phyloP scores from a whole-genome alignment of 2,329 filamentous ascomycete species.

The Ophiostoma australiae region DNA sequence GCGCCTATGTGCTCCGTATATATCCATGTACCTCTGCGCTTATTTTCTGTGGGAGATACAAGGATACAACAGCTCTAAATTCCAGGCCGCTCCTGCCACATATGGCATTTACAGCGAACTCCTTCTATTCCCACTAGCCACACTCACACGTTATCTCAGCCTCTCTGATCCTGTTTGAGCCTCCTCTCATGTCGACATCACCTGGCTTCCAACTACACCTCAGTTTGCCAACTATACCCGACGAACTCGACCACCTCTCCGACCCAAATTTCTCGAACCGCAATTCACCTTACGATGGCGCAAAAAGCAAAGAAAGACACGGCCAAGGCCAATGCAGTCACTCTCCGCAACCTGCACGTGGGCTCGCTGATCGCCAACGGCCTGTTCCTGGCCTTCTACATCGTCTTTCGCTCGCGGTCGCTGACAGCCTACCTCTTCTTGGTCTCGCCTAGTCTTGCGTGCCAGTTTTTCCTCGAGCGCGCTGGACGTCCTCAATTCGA shows the following conservation, averaged over 20 bases:
- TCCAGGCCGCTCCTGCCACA: not conserved
- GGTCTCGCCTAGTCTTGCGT: constrained; percentile 67
- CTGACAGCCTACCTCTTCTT: constrained; percentile 65
- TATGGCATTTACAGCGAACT: not conserved
- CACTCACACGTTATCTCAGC: not conserved
- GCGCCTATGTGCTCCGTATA: not conserved
- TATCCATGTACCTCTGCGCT: constrained; percentile 6
- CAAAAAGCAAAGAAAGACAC: constrained; percentile 60
- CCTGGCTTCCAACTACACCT: not conserved
- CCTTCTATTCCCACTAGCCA: not conserved
- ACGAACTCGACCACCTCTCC: not conserved
- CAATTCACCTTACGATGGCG: constrained; percentile 43
- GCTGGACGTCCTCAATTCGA: constrained; percentile 74
- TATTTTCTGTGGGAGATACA: constrained; percentile 10
- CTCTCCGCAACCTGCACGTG: constrained; percentile 77
- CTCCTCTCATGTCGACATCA: not conserved
- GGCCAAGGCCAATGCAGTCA: constrained; percentile 71
- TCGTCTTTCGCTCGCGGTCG: constrained; percentile 60
- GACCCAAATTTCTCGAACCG: not conserved
- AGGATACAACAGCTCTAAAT: not conserved
- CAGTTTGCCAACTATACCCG: not conserved
- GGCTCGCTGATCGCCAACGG: constrained; percentile 67
- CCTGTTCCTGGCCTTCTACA: constrained; percentile 68
- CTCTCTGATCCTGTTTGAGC: not conserved
- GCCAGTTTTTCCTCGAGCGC: constrained; percentile 80